Evolutionary conservation across 805 yeast species (phyloP), one percentile per base, ranked within the genome.

Genomic region (Teunomyces atbi): DNA sequence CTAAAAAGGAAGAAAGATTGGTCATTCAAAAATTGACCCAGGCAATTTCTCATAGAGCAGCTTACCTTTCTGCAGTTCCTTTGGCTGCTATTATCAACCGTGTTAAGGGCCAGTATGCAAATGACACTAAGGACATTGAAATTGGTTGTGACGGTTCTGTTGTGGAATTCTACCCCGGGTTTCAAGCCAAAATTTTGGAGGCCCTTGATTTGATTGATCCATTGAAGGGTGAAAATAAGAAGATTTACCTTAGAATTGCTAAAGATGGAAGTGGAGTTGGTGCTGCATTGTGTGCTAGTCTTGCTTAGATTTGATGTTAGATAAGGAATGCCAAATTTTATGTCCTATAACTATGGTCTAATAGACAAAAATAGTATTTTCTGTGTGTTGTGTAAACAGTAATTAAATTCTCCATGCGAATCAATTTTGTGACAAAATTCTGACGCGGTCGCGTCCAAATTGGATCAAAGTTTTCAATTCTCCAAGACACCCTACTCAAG

Each of bases 201-300:
- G 96, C 96, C 0, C 69, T 91, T 51, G 73, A 83, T 0, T 61
- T 79, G 51, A 79, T 88, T 36, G 82, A 84, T 53, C 77, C 91
- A 36, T 91, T 91, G 46, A 74, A 85, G 37, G 85, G 86, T 40
- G 82, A 84, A 49, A 89, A 82, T 57, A 81, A 89, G 66, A 82
- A 87, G 59, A 73, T 89, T 39, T 85, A 82, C 56, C 71, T 92
- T 50, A 82, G 82, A 52, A 83, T 91, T 54, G 94, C 97, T 26
- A 88, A 89, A 65, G 98, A 94, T 61, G 98, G 98, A 40, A 85
- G 96, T 47, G 96, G 97, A 49, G 96, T 91, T 37, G 99, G 99
- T 54, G 98, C 97, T 39, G 98, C 98, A 2, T 73, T 92, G 50
- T 89, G 97, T 71, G 97, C 97, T 8, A 62, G 73, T 53, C 54